phyloP scores from a whole-genome alignment of 306 rosid species.

The peach (Prunus persica) region DNA sequence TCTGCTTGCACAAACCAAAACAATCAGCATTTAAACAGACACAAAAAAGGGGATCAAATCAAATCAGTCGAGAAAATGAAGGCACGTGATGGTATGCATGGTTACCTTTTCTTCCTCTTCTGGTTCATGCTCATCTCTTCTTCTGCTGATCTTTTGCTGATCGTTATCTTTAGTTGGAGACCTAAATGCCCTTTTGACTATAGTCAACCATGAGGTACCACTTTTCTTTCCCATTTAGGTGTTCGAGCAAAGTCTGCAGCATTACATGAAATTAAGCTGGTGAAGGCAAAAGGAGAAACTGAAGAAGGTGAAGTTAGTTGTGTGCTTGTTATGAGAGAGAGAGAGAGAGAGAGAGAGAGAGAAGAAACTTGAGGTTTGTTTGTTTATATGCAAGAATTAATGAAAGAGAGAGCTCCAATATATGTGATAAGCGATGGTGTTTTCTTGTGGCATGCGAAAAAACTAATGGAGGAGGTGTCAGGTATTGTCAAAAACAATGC shows the following conservation, averaged over 20 bases:
- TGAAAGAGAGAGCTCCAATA: constrained; percentile 11
- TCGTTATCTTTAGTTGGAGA: constrained; percentile 27
- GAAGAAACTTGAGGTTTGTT: not conserved
- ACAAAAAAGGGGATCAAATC: not conserved
- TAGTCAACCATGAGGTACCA: constrained; percentile 27
- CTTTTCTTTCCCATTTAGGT: constrained; percentile 27
- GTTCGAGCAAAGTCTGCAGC: not conserved
- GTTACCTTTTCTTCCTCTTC: constrained; percentile 34
- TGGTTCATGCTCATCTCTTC: constrained; percentile 23
- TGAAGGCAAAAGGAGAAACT: not conserved
- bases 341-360: not conserved
- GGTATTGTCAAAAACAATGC: constrained; percentile 17
- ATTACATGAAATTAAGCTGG: not conserved
- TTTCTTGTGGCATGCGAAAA: constrained; percentile 21
- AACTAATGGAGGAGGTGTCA: constrained; percentile 24
- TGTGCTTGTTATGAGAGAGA: not conserved
- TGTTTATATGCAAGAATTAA: constrained; percentile 5
- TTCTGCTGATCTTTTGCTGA: constrained; percentile 13
- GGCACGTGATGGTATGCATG: not conserved
- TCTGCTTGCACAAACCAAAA: constrained; percentile 11
- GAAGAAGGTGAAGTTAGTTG: not conserved
- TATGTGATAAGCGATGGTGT: constrained; percentile 3
- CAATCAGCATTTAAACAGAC: not conserved
- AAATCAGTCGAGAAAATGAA: not conserved
- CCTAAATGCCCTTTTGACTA: constrained; percentile 31